phyloP scores from a whole-genome alignment of 345 rosid species.

The Toxicodendron radicans region DNA sequence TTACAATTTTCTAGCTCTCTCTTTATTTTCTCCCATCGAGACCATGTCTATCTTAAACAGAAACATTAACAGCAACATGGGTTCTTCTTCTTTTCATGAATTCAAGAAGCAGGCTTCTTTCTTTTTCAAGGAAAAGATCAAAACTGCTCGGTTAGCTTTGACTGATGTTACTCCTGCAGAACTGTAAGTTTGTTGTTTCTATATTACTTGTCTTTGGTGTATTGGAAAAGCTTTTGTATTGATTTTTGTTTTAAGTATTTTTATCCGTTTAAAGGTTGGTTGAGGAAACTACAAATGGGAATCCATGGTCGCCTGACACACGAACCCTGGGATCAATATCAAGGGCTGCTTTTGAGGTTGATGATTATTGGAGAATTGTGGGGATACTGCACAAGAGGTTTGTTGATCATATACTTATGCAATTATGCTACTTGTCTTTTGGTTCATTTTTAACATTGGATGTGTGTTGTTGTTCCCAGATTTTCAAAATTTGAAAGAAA shows the following conservation, averaged over 20 bases:
- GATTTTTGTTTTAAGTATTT: conserved; percentile 14
- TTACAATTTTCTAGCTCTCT: not conserved
- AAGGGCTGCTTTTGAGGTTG: conserved; percentile 89
- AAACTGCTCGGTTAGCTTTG: conserved; percentile 83
- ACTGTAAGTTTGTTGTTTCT: conserved; percentile 36
- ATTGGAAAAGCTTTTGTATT: not conserved
- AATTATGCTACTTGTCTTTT: not conserved
- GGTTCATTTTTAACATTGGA: not conserved
- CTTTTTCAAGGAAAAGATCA: conserved; percentile 89
- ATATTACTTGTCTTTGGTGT: not conserved
- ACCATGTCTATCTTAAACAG: conserved; percentile 60
- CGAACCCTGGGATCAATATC: conserved; percentile 70
- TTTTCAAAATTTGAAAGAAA: conserved; percentile 67
- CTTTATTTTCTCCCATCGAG: not conserved
- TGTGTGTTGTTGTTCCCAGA: conserved; percentile 31
- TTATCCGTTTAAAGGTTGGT: conserved; percentile 51
- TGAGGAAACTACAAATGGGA: conserved; percentile 77
- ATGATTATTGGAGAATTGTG: conserved; percentile 78
- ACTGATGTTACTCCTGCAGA: conserved; percentile 83
- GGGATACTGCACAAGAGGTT: conserved; percentile 82
- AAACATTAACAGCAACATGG: conserved; percentile 45
- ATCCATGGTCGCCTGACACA: conserved; percentile 63
- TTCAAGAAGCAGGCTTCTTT: conserved; percentile 91
- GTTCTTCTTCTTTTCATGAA: conserved; percentile 60
- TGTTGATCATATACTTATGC: not conserved